phyloP scores from a whole-genome alignment of 352 stramenopile genomes.

The Phytophthora meadii region DNA sequence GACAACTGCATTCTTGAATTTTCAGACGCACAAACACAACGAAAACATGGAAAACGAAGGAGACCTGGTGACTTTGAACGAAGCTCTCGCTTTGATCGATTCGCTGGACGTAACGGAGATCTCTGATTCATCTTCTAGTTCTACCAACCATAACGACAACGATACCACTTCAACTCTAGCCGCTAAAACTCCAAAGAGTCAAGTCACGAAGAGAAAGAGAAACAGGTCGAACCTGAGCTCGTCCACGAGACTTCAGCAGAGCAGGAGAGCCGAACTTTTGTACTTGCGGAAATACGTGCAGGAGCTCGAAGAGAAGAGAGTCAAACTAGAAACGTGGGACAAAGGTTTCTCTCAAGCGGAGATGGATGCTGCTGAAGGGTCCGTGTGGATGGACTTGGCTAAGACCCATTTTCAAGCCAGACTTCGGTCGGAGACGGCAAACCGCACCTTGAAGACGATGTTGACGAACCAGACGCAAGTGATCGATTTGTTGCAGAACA shows the following conservation, averaged over 20 bases:
- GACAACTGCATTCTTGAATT: no score
- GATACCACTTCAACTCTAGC: background rate
- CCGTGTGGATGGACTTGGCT: background rate
- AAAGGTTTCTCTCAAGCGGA: background rate
- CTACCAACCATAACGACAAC: background rate
- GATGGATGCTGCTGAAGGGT: no score
- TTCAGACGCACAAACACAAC: no score
- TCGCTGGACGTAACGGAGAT: background rate
- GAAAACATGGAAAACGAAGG: no score
- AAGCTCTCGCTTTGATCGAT: slow-evolving; percentile 15
- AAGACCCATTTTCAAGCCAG: background rate
- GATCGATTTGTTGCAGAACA: background rate
- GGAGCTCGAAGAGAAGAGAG: no score
- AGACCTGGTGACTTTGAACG: slow-evolving; percentile 4
- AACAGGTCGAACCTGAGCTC: slow-evolving; percentile 3
- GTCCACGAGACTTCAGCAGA: no score
- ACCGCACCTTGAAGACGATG: background rate
- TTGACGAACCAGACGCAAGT: background rate
- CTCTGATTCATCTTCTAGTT: no score
- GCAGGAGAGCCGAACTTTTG: no score
- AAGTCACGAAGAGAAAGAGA: background rate
- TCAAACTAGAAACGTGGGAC: no score
- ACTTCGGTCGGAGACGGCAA: slow-evolving; percentile 10
- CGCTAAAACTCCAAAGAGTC: no score
- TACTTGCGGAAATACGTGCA: no score